Evolutionary conservation across 345 rosid genomes (phyloP).

Genomic region (Conringia planisiliqua): DNA sequence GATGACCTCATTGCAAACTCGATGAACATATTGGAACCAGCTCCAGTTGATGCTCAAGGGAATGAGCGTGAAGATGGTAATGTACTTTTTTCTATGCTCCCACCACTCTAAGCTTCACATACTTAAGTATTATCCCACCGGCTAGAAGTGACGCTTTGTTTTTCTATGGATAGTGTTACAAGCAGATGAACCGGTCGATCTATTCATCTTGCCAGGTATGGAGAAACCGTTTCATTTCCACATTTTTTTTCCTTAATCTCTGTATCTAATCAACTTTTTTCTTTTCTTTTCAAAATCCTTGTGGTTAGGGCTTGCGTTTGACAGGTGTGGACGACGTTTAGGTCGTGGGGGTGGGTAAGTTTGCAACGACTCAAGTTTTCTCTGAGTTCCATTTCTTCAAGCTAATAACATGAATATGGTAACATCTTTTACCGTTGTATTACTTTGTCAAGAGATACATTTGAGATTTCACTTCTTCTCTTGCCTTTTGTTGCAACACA

Average conservation of each 20-base stretch:
- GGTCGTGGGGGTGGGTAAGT: conserved; percentile 98
- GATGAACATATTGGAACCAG: conserved; percentile 92
- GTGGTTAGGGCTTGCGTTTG: conserved; percentile 88
- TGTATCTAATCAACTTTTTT: not conserved
- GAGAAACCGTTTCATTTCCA: not conserved
- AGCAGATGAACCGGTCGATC: conserved; percentile 73
- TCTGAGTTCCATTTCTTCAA: not conserved
- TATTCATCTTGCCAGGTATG: conserved; percentile 82
- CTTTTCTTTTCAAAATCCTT: not conserved
- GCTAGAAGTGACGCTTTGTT: not conserved
- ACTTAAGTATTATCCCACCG: not conserved
- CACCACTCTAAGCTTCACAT: not conserved
- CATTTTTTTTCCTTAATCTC: not conserved
- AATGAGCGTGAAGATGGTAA: conserved; percentile 84
- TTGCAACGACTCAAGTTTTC: conserved; percentile 5
- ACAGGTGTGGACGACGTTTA: conserved; percentile 79
- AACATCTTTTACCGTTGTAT: not conserved
- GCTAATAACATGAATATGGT: not conserved
- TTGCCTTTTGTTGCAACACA: not conserved
- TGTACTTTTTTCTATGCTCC: not conserved
- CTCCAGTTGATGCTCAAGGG: conserved; percentile 63
- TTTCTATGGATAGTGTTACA: conserved; percentile 58
- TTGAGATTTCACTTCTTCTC: not conserved
- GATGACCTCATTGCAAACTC: conserved; percentile 84
- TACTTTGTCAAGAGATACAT: not conserved